Evolutionary conservation across 164 flowering plant genomes (phyloP).

Genomic region (Stephania yunnanensis): DNA sequence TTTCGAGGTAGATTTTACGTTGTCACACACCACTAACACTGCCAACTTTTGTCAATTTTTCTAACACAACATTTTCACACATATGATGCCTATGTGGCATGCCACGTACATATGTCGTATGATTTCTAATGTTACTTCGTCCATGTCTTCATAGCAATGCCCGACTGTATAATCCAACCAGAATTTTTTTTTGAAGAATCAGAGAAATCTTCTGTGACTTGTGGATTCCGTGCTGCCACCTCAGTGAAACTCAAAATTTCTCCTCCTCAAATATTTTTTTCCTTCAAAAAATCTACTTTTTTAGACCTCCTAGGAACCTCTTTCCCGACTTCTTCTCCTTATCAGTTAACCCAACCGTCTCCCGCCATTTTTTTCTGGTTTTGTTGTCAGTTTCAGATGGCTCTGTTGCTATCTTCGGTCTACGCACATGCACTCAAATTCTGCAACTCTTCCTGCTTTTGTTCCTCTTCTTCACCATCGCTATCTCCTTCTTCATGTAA

Average conservation of each 20-base stretch:
- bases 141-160: too few species aligned
- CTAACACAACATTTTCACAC: too few species aligned
- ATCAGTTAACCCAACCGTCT: background rate
- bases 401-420: conserved; percentile 54
- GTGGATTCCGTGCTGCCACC: background rate
- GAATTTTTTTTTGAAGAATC: too few species aligned
- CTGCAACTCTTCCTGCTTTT: conserved; percentile 28
- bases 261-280: background rate
- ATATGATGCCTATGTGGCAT: too few species aligned
- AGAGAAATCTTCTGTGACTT: background rate
- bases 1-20: too few species aligned
- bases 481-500: conserved; percentile 14
- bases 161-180: too few species aligned
- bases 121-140: too few species aligned
- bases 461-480: too few species aligned
- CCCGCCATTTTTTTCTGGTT: background rate
- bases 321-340: background rate
- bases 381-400: conserved; percentile 25
- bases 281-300: background rate
- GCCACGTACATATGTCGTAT: too few species aligned
- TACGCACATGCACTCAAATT: conserved; percentile 56
- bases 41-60: too few species aligned
- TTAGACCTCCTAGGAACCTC: background rate
- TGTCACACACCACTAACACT: too few species aligned
- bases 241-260: background rate